Base-by-base conservation (phyloP, 495 filamentous ascomycete genomes). In the Hyaloscypha finlandica region DNA sequence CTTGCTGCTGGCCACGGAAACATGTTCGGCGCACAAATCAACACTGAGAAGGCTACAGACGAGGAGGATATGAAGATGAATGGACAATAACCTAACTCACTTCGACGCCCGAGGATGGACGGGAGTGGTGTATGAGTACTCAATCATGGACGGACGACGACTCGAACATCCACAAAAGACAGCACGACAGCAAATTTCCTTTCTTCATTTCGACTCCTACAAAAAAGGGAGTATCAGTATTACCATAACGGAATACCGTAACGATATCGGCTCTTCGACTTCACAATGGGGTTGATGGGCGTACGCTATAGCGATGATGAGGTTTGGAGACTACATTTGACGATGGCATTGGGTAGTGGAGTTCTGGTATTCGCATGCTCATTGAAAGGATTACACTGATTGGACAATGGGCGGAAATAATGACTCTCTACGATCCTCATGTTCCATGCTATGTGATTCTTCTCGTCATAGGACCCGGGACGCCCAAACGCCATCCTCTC, bases 1-100 rank as follows among this genome's bases (percentile, higher is more conserved):
- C 72, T 85, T 70, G 69, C 57, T 11, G 42, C 42, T 1, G 29
- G 39, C n/a, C n/a, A 52, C 65, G 76, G 75, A 22, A 62, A n/a
- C 37, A 61, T 74, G 59, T 74, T 74, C 58, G 72, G 65, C 12
- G 57, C 37, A 9, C 55, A 70, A 31, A 65, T 66, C 31, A 12
- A 59, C 32, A 25, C 45, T 1, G 37, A 37, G 51, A 56, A 42
- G 53, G 1, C 45, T 16, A 19, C 42, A 1, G 14, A 6, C 16
- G 48, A 42, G 9, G 52, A 59, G 32, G 63, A 70, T 56, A 53
- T 52, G n/a, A 54, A 62, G 20, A 66, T 67, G 59, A 61, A 57
- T 14, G 64, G 68, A 6, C 51, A 64, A 56, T 67, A 59, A 62
- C 45, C 4, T 30, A 30, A 14, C n/a, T 64, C 61, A 37, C 42